Conservation (phyloP, 345 rosid genomes). For the Balakata baccata region DNA sequence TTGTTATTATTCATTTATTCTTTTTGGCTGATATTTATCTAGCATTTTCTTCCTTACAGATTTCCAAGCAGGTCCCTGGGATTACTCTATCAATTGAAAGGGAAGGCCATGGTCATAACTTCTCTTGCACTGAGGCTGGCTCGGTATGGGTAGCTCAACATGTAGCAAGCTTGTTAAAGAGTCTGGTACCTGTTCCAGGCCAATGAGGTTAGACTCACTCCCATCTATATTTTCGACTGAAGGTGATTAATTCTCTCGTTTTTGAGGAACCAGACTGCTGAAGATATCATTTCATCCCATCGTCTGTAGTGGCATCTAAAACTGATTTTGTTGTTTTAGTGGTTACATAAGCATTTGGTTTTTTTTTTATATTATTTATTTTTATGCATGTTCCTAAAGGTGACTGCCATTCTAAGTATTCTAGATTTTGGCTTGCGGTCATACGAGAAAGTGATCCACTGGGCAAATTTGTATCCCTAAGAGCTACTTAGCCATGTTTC, state of each 20-base stretch:
- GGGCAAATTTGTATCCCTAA: not conserved
- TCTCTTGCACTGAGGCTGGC: constrained; percentile 77
- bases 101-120: constrained; percentile 72
- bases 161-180: constrained; percentile 52
- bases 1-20: not conserved
- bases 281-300: too few species aligned
- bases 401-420: not conserved
- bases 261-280: too few species aligned
- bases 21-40: not conserved
- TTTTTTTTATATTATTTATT: too few species aligned
- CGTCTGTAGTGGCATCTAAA: too few species aligned
- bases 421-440: not conserved
- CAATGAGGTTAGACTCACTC: not conserved
- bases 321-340: too few species aligned
- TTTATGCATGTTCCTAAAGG: not conserved
- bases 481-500: not conserved
- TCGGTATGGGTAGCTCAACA: constrained; percentile 70
- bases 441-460: not conserved
- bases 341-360: too few species aligned
- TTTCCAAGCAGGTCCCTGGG: constrained; percentile 12
- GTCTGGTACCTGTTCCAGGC: constrained; percentile 18
- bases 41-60: not conserved
- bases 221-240: not conserved
- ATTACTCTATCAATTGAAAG: constrained; percentile 60
- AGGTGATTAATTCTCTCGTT: not conserved